Percentiles rank a stretch among this genome's conserved stretches.
Conservation (phyloP, 306 rosid species). For the Castanea sativa region DNA sequence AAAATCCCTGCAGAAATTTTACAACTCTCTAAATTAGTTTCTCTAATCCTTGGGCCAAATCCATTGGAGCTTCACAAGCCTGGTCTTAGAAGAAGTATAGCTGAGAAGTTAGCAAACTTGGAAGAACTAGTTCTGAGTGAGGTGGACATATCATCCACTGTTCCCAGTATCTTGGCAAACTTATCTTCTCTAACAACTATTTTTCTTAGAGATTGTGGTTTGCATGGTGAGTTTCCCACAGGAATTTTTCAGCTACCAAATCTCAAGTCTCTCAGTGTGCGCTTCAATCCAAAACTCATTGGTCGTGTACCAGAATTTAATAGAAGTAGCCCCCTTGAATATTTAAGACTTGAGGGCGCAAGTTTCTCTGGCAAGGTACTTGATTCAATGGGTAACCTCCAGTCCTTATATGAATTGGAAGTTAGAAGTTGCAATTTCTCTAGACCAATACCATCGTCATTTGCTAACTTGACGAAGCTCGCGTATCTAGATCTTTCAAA, state of each 20-base stretch:
- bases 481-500: not conserved
- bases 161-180: not conserved
- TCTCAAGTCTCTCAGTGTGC: not conserved
- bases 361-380: not conserved
- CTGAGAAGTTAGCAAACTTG: not conserved
- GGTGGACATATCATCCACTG: not conserved
- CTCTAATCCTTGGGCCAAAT: not conserved
- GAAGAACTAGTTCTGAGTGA: not conserved
- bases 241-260: not conserved
- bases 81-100: not conserved
- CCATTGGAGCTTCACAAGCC: not conserved
- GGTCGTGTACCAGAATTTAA: not conserved
- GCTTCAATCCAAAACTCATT: no score
- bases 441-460: not conserved
- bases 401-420: not conserved
- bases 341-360: no score
- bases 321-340: not conserved
- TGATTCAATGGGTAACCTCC: not conserved
- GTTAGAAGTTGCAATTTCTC: not conserved
- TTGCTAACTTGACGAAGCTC: not conserved
- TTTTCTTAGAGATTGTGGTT: not conserved
- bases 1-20: not conserved
- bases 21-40: not conserved
- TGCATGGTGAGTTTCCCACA: not conserved
- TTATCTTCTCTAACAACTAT: not conserved